Percentiles rank a stretch among this genome's conserved stretches.
Conservation (phyloP, 177 flowering plant species). For the Vitis hybrid region DNA sequence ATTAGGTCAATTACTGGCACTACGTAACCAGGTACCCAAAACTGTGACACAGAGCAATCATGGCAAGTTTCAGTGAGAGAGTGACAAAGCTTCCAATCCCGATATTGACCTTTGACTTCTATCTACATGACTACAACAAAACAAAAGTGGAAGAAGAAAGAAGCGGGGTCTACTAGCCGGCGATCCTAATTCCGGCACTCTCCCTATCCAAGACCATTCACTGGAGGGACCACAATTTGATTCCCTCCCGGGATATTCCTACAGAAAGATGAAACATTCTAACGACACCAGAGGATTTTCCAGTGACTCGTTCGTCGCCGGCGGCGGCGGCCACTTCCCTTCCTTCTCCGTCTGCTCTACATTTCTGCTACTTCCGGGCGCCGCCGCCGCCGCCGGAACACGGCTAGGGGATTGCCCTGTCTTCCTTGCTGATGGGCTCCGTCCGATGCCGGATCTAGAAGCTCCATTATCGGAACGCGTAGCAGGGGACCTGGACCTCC, state of each 20-base stretch:
- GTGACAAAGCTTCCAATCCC: not conserved
- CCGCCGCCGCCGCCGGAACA: slow-evolving; percentile 14
- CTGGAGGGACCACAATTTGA: too few relatives aligned
- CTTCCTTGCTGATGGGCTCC: slow-evolving; percentile 48
- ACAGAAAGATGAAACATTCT: slow-evolving; percentile 81
- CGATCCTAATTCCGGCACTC: not conserved
- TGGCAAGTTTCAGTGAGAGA: not conserved
- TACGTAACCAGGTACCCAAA: slow-evolving; percentile 3
- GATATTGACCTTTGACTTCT: slow-evolving; percentile 3
- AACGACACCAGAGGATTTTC: slow-evolving; percentile 76
- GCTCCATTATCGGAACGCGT: slow-evolving; percentile 20
- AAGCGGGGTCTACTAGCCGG: not conserved
- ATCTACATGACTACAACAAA: not conserved
- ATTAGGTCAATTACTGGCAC: slow-evolving; percentile 5
- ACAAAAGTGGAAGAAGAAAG: not conserved
- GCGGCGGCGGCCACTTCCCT: slow-evolving; percentile 15
- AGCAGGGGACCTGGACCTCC: slow-evolving; percentile 72
- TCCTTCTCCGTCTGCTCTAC: slow-evolving; percentile 11
- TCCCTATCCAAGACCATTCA: too few relatives aligned
- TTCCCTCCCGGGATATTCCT: not conserved
- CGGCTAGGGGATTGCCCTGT: slow-evolving; percentile 50
- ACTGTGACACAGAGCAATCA: not conserved
- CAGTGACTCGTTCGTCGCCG: slow-evolving; percentile 42
- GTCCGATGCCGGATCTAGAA: slow-evolving; percentile 21
- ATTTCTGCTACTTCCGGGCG: slow-evolving; percentile 7